These are phyloP conservation scores for Westerdykella aurantiaca DNA, from an alignment of 2,329 filamentous ascomycete species.

Conservation along the genomic window DNA sequence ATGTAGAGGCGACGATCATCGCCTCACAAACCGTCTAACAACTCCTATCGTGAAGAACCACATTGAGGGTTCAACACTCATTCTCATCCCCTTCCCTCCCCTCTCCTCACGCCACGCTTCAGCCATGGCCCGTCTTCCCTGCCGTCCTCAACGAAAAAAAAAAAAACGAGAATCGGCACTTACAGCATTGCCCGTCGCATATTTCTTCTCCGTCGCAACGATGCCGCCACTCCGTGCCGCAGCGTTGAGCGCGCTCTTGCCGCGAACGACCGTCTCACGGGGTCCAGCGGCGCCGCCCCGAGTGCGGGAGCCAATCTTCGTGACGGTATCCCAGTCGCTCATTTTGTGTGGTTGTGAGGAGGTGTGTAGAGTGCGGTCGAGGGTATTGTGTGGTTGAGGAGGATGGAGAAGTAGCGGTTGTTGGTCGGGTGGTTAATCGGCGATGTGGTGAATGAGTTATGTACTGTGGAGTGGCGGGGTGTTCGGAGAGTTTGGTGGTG, in stretches of 20 bases:
- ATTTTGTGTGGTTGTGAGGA: conserved; percentile 35
- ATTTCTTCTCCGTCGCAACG: conserved; percentile 90
- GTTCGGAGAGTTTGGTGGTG: not conserved
- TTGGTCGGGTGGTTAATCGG: not conserved
- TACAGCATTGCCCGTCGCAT: conserved; percentile 70
- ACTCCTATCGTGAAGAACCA: too few relatives aligned
- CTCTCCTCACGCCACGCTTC: not conserved
- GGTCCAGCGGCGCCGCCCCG: conserved; percentile 59
- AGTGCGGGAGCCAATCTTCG: conserved; percentile 88
- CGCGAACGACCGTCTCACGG: conserved; percentile 84
- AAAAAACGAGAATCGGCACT: conserved; percentile 33
- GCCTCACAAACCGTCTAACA: too few relatives aligned
- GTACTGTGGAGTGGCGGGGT: too few relatives aligned
- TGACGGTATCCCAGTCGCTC: conserved; percentile 79
- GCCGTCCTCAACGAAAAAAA: not conserved
- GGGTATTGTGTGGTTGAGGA: too few relatives aligned
- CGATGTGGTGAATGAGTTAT: too few relatives aligned
- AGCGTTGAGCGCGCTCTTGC: conserved; percentile 79
- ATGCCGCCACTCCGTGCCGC: conserved; percentile 74
- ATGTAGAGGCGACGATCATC: not conserved
- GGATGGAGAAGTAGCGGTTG: not conserved
- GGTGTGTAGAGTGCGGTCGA: conserved; percentile 1
- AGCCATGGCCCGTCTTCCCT: not conserved
- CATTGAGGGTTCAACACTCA: not conserved
- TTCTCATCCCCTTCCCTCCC: not conserved